Evolutionary conservation across 768 basidiomycete species (phyloP).

Genomic region (Mycena epipterygia): DNA sequence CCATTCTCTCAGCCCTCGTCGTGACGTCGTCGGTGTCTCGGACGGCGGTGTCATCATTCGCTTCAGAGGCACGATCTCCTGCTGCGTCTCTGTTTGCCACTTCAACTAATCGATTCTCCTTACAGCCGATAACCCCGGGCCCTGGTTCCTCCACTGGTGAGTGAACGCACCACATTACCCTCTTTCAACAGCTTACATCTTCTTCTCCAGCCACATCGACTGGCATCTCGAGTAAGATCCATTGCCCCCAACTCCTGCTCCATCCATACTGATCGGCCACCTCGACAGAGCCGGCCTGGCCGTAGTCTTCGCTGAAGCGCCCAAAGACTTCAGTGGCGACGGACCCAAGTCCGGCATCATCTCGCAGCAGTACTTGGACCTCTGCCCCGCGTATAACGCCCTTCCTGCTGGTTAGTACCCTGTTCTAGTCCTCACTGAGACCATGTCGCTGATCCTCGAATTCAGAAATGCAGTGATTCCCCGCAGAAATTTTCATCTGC

Average conservation of each 20-base stretch:
- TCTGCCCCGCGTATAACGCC: conserved; percentile 13
- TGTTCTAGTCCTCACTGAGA: too few relatives aligned
- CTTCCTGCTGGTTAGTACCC: background rate
- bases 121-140: conserved; percentile 74
- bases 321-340: conserved; percentile 39
- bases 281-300: background rate
- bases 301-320: conserved; percentile 46
- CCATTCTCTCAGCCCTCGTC: conserved; percentile 28
- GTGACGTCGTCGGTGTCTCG: conserved; percentile 38
- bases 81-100: background rate
- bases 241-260: background rate
- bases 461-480: too few relatives aligned
- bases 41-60: conserved; percentile 2
- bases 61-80: background rate
- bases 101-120: conserved; percentile 37
- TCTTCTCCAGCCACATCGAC: background rate
- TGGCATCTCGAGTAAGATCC: conserved; percentile 45
- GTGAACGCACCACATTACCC: background rate
- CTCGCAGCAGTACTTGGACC: conserved; percentile 27
- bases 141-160: conserved; percentile 60
- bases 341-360: conserved; percentile 43
- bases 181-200: background rate
- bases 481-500: too few relatives aligned
- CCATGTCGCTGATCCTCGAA: too few relatives aligned
- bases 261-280: background rate